Evolutionary conservation across 306 rosid species (phyloP).

Genomic region (Acacia confusa): DNA sequence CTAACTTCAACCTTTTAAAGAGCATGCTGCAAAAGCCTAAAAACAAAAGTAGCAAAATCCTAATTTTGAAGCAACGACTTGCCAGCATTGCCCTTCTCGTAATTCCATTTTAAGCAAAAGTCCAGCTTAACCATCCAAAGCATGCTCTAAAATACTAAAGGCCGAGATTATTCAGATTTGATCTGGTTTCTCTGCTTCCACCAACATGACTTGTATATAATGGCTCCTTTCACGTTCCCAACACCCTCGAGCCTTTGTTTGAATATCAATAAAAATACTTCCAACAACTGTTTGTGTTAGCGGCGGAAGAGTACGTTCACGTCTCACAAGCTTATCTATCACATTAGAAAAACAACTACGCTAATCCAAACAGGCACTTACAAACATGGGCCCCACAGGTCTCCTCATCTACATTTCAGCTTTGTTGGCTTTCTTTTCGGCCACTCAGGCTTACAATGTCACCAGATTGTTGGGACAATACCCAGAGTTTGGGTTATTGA

Average conservation of each 20-base stretch:
- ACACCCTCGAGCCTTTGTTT: constrained; percentile 32
- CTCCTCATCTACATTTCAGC: constrained; percentile 37
- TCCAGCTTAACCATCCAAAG: constrained; percentile 4
- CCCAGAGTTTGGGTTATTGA: constrained; percentile 43
- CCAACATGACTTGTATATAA: neutral
- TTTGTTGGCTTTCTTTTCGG: constrained; percentile 33
- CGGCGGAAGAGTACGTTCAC: no score
- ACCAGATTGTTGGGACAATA: constrained; percentile 37
- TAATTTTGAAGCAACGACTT: neutral
- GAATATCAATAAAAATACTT: no score
- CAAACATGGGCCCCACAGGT: constrained; percentile 45
- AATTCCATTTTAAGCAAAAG: neutral
- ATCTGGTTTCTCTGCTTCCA: neutral
- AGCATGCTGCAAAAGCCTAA: no score
- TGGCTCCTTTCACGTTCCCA: neutral
- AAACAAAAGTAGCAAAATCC: neutral
- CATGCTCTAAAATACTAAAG: constrained; percentile 6
- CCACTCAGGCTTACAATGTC: constrained; percentile 51
- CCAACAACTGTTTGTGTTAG: no score
- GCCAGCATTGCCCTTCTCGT: neutral
- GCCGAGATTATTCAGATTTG: neutral
- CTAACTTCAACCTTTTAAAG: neutral
- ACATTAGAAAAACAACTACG: no score
- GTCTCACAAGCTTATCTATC: no score
- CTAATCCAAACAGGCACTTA: no score